Evolutionary conservation across 768 basidiomycete genomes (phyloP).

Genomic region (Leccinum broughii): DNA sequence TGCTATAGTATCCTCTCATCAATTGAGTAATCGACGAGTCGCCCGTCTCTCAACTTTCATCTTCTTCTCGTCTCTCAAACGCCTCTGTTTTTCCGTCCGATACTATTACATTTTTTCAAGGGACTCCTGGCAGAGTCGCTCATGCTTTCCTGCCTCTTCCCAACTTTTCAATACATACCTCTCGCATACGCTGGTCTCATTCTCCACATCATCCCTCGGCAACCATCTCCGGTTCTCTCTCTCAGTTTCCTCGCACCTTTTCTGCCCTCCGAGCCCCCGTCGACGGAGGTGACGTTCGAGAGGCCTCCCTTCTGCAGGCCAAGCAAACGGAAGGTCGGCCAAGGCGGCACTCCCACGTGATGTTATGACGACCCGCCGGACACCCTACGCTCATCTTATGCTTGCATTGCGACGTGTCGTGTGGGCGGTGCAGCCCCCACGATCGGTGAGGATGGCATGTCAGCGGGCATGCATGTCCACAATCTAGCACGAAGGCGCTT

Average conservation of each 20-base stretch:
- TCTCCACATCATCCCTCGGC: too few relatives aligned
- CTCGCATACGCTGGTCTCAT: too few relatives aligned
- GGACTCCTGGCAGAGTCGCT: too few relatives aligned
- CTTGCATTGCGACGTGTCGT: conserved; percentile 42
- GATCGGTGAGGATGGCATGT: conserved; percentile 57
- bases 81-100: too few relatives aligned
- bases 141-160: too few relatives aligned
- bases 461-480: conserved; percentile 51
- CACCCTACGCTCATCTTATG: conserved; percentile 40
- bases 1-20: too few relatives aligned
- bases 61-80: too few relatives aligned
- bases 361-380: conserved; percentile 41
- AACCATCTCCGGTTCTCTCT: conserved; percentile 32
- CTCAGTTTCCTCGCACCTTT: conserved; percentile 44
- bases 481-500: conserved; percentile 13
- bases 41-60: too few relatives aligned
- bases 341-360: conserved; percentile 44
- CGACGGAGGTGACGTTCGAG: conserved; percentile 34
- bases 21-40: too few relatives aligned
- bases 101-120: too few relatives aligned
- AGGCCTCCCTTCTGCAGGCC: conserved; percentile 43
- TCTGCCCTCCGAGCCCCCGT: conserved; percentile 39
- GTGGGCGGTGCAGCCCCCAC: conserved; percentile 33
- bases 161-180: too few relatives aligned
- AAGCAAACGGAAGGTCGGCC: conserved; percentile 38